Base-by-base conservation (phyloP, 352 stramenopile genomes). In the Pythium rishiriense region DNA sequence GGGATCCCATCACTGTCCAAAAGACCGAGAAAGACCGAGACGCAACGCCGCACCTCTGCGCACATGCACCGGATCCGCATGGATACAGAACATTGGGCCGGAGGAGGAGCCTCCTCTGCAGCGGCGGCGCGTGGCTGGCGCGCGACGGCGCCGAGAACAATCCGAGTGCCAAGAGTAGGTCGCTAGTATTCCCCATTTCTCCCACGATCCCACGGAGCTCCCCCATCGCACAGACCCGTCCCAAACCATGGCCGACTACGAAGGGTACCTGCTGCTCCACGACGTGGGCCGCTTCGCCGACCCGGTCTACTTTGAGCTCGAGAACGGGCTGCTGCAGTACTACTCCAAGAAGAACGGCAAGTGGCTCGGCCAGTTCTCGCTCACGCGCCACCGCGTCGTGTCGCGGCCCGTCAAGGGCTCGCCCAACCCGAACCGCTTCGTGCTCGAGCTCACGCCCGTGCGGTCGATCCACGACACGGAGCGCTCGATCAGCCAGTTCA, bases 251-350 rank as follows among this genome's bases (percentile, higher is more conserved):
- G 85, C 85, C 22, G 85, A 93, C 66, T 93, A 90, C 71, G 81
- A 91, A 79, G 85, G 85, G 21, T 93, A 81, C 68, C 59, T 93
- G 22, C 66, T 93, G 33, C 73, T 93, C 22, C 85, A 93, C 66
- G 81, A 85, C 68, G 55, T 72, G 45, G 75, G 73, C 12, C 72
- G 67, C 35, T 47, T 51, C 33, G 65, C 65, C 3, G 85, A 93
- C 58, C 85, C 85, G 28, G 72, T 93, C 42, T 93, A 88, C 66
- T 91, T 93, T 63, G 79, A 89, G 61, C 75, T 93, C 52, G 76
- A 83, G 43, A 69, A 75, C 51, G 85, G 85, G 0, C 65, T 91
- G 65, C 79, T 93, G 42, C 78, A 78, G 70, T 93, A 91, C 65
- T 93, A 79, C 67, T 74, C 77, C 54, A 86, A 80, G 70, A 87